A percentile compares a stretch with the other conserved stretches of the same genome.
Evolutionary conservation across 2,329 filamentous ascomycete species (phyloP).

Genomic region (Colletotrichum sp.): DNA sequence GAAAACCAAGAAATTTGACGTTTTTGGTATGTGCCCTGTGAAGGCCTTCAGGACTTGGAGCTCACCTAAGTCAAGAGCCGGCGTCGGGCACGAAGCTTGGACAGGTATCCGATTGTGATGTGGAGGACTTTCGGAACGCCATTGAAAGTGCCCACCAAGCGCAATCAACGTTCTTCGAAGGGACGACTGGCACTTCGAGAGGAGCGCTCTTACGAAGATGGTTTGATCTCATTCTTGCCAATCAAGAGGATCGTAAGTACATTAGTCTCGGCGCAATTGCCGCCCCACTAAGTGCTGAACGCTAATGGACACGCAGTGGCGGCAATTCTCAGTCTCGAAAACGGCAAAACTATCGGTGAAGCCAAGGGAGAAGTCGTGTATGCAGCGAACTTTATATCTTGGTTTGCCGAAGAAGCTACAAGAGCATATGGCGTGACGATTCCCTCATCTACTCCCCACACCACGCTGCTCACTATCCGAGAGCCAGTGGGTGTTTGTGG

Average conservation of each 20-base stretch:
- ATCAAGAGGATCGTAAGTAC: constrained; percentile 32
- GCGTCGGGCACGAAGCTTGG: constrained; percentile 54
- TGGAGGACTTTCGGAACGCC: constrained; percentile 28
- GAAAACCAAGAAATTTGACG: not conserved
- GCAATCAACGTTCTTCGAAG: constrained; percentile 40
- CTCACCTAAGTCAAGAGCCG: constrained; percentile 39
- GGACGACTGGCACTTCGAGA: constrained; percentile 37
- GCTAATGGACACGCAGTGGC: constrained; percentile 28
- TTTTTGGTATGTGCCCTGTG: not conserved
- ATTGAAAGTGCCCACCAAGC: constrained; percentile 37
- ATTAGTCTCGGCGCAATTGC: not conserved
- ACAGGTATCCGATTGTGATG: constrained; percentile 49
- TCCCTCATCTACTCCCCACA: constrained; percentile 50
- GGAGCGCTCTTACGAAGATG: constrained; percentile 37
- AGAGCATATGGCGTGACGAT: constrained; percentile 58
- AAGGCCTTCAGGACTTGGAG: not conserved
- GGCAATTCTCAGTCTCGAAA: constrained; percentile 48
- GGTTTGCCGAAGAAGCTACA: constrained; percentile 59
- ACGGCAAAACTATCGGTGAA: constrained; percentile 60
- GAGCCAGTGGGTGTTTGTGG: constrained; percentile 72
- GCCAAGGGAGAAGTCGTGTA: constrained; percentile 61
- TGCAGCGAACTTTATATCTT: constrained; percentile 56
- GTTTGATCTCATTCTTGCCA: constrained; percentile 36
- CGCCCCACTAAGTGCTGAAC: not conserved
- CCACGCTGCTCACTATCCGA: constrained; percentile 61